phyloP scores from a whole-genome alignment of 306 rosid genomes.

The Quercus alba region DNA sequence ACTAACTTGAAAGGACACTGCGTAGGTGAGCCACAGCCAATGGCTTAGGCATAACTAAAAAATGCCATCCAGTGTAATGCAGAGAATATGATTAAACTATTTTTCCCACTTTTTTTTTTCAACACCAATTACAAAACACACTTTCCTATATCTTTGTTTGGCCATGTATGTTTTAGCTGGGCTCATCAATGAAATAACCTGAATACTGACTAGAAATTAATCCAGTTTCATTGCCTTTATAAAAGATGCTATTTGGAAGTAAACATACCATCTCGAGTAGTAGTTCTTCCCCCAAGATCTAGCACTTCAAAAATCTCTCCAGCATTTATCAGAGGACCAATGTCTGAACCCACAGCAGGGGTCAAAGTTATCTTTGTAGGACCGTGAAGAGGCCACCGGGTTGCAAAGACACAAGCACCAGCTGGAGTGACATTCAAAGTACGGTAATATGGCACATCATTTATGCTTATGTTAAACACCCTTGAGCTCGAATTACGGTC shows the following conservation, averaged over 20 bases:
- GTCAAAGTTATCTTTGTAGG: constrained; percentile 57
- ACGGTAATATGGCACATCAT: constrained; percentile 53
- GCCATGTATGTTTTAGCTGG: not conserved
- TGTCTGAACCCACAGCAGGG: constrained; percentile 46
- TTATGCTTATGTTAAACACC: constrained; percentile 52
- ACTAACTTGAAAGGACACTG: not conserved
- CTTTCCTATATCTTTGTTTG: constrained; percentile 8
- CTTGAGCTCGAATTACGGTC: constrained; percentile 38
- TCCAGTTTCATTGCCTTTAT: not conserved
- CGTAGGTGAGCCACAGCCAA: not conserved
- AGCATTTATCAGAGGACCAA: constrained; percentile 76
- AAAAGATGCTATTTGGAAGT: constrained; percentile 11
- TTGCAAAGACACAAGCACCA: constrained; percentile 73
- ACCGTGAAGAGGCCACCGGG: constrained; percentile 83
- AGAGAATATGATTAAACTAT: not conserved
- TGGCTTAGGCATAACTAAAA: not conserved
- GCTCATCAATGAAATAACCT: not conserved
- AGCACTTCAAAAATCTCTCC: constrained; percentile 69
- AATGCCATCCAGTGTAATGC: not conserved
- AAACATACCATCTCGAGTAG: constrained; percentile 71
- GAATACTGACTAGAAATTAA: not conserved
- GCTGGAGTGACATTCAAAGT: constrained; percentile 48
- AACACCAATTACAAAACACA: constrained; percentile 2
- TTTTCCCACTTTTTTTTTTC: not conserved
- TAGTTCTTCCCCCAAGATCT: constrained; percentile 65